phyloP scores from a whole-genome alignment of 371 early-diverging fungal genomes.

The Mortierella sp. region DNA sequence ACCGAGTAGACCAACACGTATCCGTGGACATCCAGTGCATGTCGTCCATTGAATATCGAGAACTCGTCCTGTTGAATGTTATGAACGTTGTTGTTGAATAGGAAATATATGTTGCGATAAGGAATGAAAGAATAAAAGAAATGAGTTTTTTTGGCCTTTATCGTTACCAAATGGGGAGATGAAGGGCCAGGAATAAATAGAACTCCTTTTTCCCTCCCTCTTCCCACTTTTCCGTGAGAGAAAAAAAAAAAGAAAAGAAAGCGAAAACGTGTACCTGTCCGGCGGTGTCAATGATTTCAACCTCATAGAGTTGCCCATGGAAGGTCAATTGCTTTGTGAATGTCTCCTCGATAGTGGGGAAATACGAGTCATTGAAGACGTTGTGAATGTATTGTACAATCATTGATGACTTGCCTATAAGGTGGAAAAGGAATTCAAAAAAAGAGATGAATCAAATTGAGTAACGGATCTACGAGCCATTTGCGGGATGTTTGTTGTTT shows the following conservation, averaged over 20 bases:
- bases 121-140: neutral
- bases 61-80: conserved; percentile 85
- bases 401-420: conserved; percentile 88
- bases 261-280: conserved; percentile 82
- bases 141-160: neutral
- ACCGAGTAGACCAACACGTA: conserved; percentile 96
- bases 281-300: conserved; percentile 96
- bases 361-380: conserved; percentile 94
- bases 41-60: conserved; percentile 91
- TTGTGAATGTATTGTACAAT: conserved; percentile 95
- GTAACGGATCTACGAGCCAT: neutral
- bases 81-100: neutral
- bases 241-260: neutral
- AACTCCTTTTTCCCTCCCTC: neutral
- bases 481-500: neutral
- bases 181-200: neutral
- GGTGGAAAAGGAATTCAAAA: neutral
- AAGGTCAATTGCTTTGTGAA: conserved; percentile 90
- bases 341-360: conserved; percentile 96
- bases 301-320: conserved; percentile 86
- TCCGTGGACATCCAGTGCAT: conserved; percentile 93
- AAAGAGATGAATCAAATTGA: conserved; percentile 3
- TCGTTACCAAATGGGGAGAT: conserved; percentile 11
- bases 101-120: neutral
- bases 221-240: neutral